Evolutionary conservation across 1,284 basidiomycete species (phyloP), one percentile per base, ranked within the genome.

Genomic region (Sporisorium graminicola): DNA sequence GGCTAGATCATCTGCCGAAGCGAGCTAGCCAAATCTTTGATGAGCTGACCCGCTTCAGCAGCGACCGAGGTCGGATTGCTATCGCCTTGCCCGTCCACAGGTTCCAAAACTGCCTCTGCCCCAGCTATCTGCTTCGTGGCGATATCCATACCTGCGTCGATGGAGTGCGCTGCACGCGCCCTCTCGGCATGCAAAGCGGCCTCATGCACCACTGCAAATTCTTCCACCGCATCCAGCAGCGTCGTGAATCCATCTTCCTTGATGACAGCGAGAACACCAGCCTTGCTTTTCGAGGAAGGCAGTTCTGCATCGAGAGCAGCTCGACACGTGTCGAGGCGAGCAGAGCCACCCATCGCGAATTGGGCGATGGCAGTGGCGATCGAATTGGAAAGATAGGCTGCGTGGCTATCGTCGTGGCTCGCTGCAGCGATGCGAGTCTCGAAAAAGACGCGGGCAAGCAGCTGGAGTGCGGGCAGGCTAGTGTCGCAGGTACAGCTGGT

Each of bases 151-250:
- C 94, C 93, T 81, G 87, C 89, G 57, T 93, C 89, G 5, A 33
- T 1, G 5, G 46, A 9, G 96, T 90, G 86, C 95, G 93, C 60
- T 90, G 94, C 91, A 94, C 20, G 49, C 29, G 53, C 37, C 20
- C 31, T 46, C 2, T 59, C 56, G 27, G 55, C 62, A 13, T 52
- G 44, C 44, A 67, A 47, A 2, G 65, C 74, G 3, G 65, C 74
- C 47, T 65, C 54, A 31, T 76, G 69, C 22, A 72, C 53, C 14
- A 60, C 56, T 0, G 74, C 74, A 64, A 77, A 77, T 51, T 73
- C 68, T 20, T 73, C 74, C 18, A 77, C 74, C 1, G 74, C 69
- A 16, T 77, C 69, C 42, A 77, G 47, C 24, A 76, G 55, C 26
- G 58, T 58, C 26, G 43, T 14, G 20, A 67, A 59, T 1, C 74